phyloP scores from a whole-genome alignment of 106 monocot genomes.

The Acorus gramineus region DNA sequence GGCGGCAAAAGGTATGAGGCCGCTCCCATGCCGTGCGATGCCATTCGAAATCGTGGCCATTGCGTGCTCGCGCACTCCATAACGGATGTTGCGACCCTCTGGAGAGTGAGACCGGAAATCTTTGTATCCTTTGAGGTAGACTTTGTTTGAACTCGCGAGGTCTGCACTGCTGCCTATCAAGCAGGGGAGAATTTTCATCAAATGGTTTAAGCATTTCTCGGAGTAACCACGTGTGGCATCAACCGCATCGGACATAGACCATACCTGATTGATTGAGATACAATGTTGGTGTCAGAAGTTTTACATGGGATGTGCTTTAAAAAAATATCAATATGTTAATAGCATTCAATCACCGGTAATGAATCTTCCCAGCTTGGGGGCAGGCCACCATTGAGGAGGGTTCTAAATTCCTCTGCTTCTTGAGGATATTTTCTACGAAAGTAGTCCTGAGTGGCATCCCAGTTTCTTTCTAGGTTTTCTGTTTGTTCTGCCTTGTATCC shows the following conservation, averaged over 20 bases:
- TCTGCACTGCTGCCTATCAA: conserved; percentile 31
- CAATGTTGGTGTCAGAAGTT: too few species aligned
- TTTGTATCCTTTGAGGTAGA: conserved; percentile 15
- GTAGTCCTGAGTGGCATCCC: conserved; percentile 9
- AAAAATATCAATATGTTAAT: background rate
- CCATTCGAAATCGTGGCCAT: conserved; percentile 38
- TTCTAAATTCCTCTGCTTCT: conserved; percentile 18
- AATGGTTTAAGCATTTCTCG: conserved; percentile 22
- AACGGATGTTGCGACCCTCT: conserved; percentile 20
- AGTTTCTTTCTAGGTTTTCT: conserved; percentile 14
- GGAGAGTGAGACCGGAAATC: conserved; percentile 20
- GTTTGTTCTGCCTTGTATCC: conserved; percentile 12
- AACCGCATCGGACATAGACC: conserved; percentile 10
- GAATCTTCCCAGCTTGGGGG: conserved; percentile 16
- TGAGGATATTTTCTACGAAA: conserved; percentile 16
- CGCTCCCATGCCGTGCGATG: conserved; percentile 31
- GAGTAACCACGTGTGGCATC: conserved; percentile 31
- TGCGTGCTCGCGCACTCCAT: conserved; percentile 29
- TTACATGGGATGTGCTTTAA: too few species aligned
- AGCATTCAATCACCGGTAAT: conserved; percentile 5
- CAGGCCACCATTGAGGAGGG: conserved; percentile 10
- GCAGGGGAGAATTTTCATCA: conserved; percentile 19
- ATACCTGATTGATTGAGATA: conserved; percentile 6
- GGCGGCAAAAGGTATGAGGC: conserved; percentile 26
- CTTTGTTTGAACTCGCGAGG: conserved; percentile 34